Evolutionary conservation across 305 asterid genomes (phyloP).

Genomic region (Rubia balearica): DNA sequence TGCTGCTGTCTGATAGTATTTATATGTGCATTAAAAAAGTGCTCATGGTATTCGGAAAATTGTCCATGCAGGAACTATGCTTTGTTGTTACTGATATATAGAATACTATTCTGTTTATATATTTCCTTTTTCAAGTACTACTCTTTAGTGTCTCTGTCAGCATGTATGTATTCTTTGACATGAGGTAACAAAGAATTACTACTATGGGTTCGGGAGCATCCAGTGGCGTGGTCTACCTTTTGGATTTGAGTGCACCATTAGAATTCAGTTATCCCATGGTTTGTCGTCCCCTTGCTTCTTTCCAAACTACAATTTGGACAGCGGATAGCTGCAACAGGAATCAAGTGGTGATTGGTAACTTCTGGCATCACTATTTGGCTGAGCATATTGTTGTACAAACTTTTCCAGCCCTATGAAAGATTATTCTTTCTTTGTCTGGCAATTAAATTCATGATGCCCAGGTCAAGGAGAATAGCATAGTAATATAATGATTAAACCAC

Average conservation of each 20-base stretch:
- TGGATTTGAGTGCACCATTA: constrained; percentile 55
- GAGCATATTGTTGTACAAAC: not conserved
- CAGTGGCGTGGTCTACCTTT: constrained; percentile 61
- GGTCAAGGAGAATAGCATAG: not conserved
- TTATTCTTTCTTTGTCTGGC: not conserved
- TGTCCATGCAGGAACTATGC: not conserved
- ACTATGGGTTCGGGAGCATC: constrained; percentile 70
- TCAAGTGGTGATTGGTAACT: constrained; percentile 64
- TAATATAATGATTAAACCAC: not conserved
- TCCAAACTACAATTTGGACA: constrained; percentile 65
- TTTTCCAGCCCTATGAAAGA: not conserved
- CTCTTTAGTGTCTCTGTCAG: not conserved
- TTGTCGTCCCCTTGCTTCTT: constrained; percentile 38
- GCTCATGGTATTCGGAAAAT: not conserved
- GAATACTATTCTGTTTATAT: not conserved
- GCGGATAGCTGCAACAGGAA: constrained; percentile 61
- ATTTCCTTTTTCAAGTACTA: not conserved
- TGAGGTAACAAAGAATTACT: constrained; percentile 48
- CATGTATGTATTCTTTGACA: constrained; percentile 32
- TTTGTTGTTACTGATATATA: not conserved
- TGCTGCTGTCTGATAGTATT: not conserved
- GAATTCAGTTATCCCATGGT: constrained; percentile 27
- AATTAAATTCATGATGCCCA: not conserved
- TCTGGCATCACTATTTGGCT: constrained; percentile 10
- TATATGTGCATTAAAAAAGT: too few species aligned